These are phyloP conservation scores for Pseudocercospora fuligena DNA, from an alignment of 2,329 filamentous ascomycete genomes.

Conservation along the genomic window DNA sequence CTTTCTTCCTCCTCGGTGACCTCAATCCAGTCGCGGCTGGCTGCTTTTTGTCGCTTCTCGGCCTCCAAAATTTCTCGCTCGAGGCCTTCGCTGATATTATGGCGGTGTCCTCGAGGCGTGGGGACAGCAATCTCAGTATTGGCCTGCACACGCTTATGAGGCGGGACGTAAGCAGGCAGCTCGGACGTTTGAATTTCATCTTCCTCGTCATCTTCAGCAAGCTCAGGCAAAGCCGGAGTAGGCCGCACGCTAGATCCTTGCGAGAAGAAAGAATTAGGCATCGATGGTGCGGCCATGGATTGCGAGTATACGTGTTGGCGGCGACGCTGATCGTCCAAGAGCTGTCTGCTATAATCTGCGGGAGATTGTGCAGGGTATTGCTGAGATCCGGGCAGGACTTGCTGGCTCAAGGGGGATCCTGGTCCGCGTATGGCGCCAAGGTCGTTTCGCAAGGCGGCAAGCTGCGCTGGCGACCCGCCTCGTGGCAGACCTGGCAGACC, in stretches of 20 bases:
- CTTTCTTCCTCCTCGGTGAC: slow-evolving; percentile 30
- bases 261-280: slow-evolving; percentile 32
- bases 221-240: slow-evolving; percentile 64
- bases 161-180: slow-evolving; percentile 37
- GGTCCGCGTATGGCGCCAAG: slow-evolving; percentile 38
- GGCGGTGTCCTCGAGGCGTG: slow-evolving; percentile 65
- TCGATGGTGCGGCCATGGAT: slow-evolving; percentile 33
- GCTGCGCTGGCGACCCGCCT: slow-evolving; percentile 51
- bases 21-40: slow-evolving; percentile 30
- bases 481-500: slow-evolving; percentile 41
- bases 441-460: slow-evolving; percentile 41
- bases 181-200: slow-evolving; percentile 40
- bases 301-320: slow-evolving; percentile 48
- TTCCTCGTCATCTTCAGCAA: slow-evolving; percentile 76
- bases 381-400: slow-evolving; percentile 26
- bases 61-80: slow-evolving; percentile 85
- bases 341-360: slow-evolving; percentile 39
- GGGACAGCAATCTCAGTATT: slow-evolving; percentile 62
- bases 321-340: slow-evolving; percentile 57
- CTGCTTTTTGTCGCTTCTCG: slow-evolving; percentile 67
- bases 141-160: slow-evolving; percentile 38
- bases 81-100: slow-evolving; percentile 76
- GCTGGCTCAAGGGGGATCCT: slow-evolving; percentile 66
- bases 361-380: slow-evolving; percentile 35
- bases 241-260: slow-evolving; percentile 48